Conservation (phyloP, 139 green algal species). For the Auxenochlorella pyrenoidosa region DNA sequence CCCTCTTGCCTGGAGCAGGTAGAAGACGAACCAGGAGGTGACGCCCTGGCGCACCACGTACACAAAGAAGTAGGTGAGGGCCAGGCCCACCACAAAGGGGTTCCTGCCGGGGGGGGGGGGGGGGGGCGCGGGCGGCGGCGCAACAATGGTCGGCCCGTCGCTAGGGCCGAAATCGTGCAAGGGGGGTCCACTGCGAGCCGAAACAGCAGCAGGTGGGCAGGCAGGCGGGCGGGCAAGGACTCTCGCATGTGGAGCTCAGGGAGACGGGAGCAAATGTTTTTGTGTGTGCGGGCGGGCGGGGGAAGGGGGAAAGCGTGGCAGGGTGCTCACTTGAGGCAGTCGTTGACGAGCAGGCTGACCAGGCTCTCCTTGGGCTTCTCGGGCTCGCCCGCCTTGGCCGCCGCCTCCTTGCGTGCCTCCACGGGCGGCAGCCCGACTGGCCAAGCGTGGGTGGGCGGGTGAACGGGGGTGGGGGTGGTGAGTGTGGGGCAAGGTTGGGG, state of each 20-base stretch:
- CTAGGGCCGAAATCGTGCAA: too few relatives aligned
- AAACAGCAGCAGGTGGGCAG: not conserved
- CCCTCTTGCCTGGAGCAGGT: conserved; percentile 87
- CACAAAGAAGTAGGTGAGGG: conserved; percentile 96
- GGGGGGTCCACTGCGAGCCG: too few relatives aligned
- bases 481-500: not conserved
- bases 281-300: too few relatives aligned
- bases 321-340: conserved; percentile 66
- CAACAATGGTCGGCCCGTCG: too few relatives aligned
- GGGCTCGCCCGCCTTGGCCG: not conserved
- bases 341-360: conserved; percentile 80
- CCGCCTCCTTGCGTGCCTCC: conserved; percentile 26
- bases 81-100: conserved; percentile 95
- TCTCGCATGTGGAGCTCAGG: too few relatives aligned
- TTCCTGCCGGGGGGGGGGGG: conserved; percentile 57
- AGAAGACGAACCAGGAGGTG: conserved; percentile 96
- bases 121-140: not conserved
- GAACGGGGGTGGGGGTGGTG: not conserved
- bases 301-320: too few relatives aligned
- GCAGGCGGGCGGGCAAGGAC: too few relatives aligned
- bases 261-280: too few relatives aligned
- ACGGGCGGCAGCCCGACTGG: conserved; percentile 23
- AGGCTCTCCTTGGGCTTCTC: conserved; percentile 54
- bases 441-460: too few relatives aligned
- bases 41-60: conserved; percentile 95